Evolutionary conservation across 768 basidiomycete species (phyloP).

Genomic region (Lanmaoa rubissima): DNA sequence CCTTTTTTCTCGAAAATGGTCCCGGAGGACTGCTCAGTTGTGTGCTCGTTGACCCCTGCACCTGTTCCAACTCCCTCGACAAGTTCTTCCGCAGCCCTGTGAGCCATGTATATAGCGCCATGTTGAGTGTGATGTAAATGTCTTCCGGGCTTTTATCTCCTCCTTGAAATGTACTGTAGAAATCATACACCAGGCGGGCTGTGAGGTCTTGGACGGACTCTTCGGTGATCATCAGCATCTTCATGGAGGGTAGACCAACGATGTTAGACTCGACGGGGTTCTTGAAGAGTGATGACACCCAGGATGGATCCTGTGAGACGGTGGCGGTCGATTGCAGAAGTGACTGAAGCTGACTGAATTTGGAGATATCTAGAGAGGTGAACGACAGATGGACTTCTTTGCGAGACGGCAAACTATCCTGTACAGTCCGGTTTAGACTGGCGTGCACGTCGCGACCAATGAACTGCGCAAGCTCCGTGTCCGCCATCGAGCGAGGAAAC

Average conservation of each 20-base stretch:
- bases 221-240: slow-evolving; percentile 75
- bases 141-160: slow-evolving; percentile 61
- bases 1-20: slow-evolving; percentile 37
- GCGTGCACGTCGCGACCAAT: slow-evolving; percentile 67
- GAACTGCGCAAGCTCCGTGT: slow-evolving; percentile 76
- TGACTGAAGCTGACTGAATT: slow-evolving; percentile 61
- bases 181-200: slow-evolving; percentile 60
- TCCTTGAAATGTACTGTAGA: slow-evolving; percentile 66
- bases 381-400: slow-evolving; percentile 73
- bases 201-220: slow-evolving; percentile 44
- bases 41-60: slow-evolving; percentile 55
- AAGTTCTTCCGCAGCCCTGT: slow-evolving; percentile 74
- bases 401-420: slow-evolving; percentile 47
- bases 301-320: slow-evolving; percentile 45
- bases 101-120: slow-evolving; percentile 79
- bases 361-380: slow-evolving; percentile 73
- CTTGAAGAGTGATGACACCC: slow-evolving; percentile 61
- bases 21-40: slow-evolving; percentile 35
- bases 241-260: slow-evolving; percentile 79
- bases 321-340: slow-evolving; percentile 39
- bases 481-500: slow-evolving; percentile 78
- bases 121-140: slow-evolving; percentile 84
- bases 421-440: slow-evolving; percentile 61
- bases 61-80: slow-evolving; percentile 75
- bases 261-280: slow-evolving; percentile 69